Conservation (phyloP, 306 rosid genomes). For the Prunus davidiana region DNA sequence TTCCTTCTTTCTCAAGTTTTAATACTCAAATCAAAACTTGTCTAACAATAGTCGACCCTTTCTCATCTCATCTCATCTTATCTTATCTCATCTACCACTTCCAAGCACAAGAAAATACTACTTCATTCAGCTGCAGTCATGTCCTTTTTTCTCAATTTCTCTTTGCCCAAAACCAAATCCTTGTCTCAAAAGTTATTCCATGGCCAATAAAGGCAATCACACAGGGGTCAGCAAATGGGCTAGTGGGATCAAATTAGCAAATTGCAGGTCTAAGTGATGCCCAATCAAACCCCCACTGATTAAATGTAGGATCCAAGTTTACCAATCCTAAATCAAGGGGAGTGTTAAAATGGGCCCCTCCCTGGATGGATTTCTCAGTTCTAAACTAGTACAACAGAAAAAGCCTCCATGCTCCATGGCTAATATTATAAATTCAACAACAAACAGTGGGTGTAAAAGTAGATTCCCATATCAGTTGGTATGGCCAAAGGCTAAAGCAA, state of each 20-base stretch:
- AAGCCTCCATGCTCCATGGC: neutral
- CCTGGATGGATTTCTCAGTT: neutral
- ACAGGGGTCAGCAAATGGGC: neutral
- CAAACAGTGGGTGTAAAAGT: slow-evolving; percentile 34
- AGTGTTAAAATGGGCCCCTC: neutral
- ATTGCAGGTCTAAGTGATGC: neutral
- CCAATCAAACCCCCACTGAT: neutral
- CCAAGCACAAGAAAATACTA: neutral
- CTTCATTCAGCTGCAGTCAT: neutral
- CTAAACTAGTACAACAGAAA: neutral
- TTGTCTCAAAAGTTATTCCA: neutral
- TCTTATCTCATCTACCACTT: too few relatives aligned
- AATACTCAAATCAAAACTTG: neutral
- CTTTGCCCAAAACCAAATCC: neutral
- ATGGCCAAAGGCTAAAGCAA: slow-evolving; percentile 7
- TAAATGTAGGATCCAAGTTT: neutral
- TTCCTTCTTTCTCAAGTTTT: slow-evolving; percentile 1
- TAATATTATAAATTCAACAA: neutral
- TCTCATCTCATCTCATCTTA: too few relatives aligned
- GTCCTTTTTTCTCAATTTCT: neutral
- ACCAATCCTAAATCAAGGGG: neutral
- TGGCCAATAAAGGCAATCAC: neutral
- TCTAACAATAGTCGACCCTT: too few relatives aligned
- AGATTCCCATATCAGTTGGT: slow-evolving; percentile 37
- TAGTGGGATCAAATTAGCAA: neutral